phyloP scores from a whole-genome alignment of 2,329 filamentous ascomycete genomes.

The Myriosclerotinia scirpicola region DNA sequence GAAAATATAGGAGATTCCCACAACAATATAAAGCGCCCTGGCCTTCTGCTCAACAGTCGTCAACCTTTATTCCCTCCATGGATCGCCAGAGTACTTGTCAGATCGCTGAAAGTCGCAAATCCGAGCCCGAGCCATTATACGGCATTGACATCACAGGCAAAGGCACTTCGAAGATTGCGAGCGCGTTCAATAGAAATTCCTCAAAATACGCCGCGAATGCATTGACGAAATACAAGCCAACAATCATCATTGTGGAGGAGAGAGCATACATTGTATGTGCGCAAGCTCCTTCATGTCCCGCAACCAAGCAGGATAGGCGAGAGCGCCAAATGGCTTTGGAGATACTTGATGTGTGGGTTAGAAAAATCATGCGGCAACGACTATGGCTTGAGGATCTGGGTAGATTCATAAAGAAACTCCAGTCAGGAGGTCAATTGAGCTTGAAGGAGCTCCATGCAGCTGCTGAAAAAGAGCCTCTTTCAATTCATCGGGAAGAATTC shows the following conservation, averaged over 20 bases:
- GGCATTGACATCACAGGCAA: conserved; percentile 1
- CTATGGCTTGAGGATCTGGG: background rate
- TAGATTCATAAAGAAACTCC: background rate
- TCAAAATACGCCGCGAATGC: background rate
- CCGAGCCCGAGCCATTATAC: too few relatives aligned
- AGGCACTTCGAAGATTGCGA: background rate
- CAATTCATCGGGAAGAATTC: background rate
- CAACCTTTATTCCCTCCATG: too few relatives aligned
- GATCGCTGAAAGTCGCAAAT: background rate
- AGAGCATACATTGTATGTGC: background rate
- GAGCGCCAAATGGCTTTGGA: background rate
- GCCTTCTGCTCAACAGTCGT: too few relatives aligned
- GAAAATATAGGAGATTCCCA: too few relatives aligned
- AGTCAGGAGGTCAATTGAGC: background rate
- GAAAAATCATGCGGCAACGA: too few relatives aligned
- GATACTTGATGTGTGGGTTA: background rate
- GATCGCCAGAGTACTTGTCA: background rate
- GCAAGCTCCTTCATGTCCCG: too few relatives aligned
- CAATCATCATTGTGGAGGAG: background rate
- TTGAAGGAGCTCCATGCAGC: background rate
- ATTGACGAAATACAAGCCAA: background rate
- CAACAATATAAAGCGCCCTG: too few relatives aligned
- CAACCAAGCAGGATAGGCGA: too few relatives aligned
- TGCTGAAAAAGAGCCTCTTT: too few relatives aligned
- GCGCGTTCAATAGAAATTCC: background rate